Evolutionary conservation across 805 yeast genomes (phyloP), one percentile per base, ranked within the genome.

Genomic region (Wickerhamiella kurtzmanii): DNA sequence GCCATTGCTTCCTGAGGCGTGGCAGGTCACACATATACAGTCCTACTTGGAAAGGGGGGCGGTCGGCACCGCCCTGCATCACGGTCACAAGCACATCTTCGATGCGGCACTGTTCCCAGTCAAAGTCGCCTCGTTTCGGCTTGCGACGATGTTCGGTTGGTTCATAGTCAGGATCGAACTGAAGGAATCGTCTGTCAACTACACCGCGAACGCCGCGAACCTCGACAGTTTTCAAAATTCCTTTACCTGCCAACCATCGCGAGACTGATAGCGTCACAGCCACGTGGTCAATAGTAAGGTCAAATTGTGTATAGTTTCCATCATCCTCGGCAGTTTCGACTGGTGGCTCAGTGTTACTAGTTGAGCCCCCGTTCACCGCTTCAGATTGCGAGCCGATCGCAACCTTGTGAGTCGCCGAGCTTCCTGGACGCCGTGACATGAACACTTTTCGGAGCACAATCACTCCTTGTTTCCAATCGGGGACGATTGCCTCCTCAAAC

Each of bases 261-360:
- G 75, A 70, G 54, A 92, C 76, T 11, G 94, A 82, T 16, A 92
- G 65, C 1, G 94, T 79, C 0, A 92, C 75, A 45, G 80, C 79
- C 11, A 88, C 80, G 54, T 82, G 82, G 49, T 89, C 95, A 15
- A 92, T 82, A 0, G 94, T 84, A 37, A 92, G 62, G 62, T 92
- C 98, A 61, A 81, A 92, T 61, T 92, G 98, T 0, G 98, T 89
- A 64, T 88, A 92, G 64, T 92, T 92, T 1, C 96, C 97, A 60
- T 87, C 95, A 35, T 67, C 95, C 18, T 65, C 22, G 25, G 44
- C 37, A n/a, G n/a, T n/a, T n/a, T n/a, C n/a, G n/a, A n/a, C n/a
- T 17, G 41, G 16, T 56, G 15, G 16, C 22, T 36, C 48, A 2
- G 11, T 15, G 32, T 37, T 42, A 17, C 19, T 21, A 19, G 35